These are phyloP conservation scores for Scleroderma bovista DNA, from an alignment of 768 basidiomycete genomes.

Conservation along the genomic window DNA sequence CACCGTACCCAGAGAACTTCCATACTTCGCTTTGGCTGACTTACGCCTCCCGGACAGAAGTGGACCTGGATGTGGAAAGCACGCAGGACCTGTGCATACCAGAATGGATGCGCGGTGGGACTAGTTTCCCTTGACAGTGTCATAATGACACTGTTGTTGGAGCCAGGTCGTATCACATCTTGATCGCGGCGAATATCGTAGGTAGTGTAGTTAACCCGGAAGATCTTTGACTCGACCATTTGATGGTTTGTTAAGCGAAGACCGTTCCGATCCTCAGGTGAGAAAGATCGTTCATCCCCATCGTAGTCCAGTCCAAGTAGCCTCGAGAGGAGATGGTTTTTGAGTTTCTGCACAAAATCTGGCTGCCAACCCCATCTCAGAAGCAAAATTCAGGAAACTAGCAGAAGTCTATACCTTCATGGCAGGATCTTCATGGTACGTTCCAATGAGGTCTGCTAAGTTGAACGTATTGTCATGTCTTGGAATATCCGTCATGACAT, in stretches of 20 bases:
- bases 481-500: neutral
- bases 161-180: slow-evolving; percentile 14
- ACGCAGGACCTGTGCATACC: slow-evolving; percentile 27
- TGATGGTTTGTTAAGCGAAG: slow-evolving; percentile 11
- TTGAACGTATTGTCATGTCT: neutral
- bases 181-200: slow-evolving; percentile 22
- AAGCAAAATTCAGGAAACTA: neutral
- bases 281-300: slow-evolving; percentile 6
- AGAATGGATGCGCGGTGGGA: slow-evolving; percentile 21
- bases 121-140: slow-evolving; percentile 8
- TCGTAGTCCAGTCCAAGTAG: slow-evolving; percentile 4
- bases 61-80: slow-evolving; percentile 24
- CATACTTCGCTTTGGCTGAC: slow-evolving; percentile 12
- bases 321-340: slow-evolving; percentile 10
- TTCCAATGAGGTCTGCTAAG: neutral
- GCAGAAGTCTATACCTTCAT: slow-evolving; percentile 3
- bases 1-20: slow-evolving; percentile 34
- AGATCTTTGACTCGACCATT: slow-evolving; percentile 15
- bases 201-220: slow-evolving; percentile 29
- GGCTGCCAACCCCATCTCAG: no score
- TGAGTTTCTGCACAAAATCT: slow-evolving; percentile 10
- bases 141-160: slow-evolving; percentile 20
- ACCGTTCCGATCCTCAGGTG: slow-evolving; percentile 2
- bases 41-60: no score
- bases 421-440: slow-evolving; percentile 3